Evolutionary conservation across 352 stramenopile species (phyloP).

Genomic region (Globisporangium irregulare): DNA sequence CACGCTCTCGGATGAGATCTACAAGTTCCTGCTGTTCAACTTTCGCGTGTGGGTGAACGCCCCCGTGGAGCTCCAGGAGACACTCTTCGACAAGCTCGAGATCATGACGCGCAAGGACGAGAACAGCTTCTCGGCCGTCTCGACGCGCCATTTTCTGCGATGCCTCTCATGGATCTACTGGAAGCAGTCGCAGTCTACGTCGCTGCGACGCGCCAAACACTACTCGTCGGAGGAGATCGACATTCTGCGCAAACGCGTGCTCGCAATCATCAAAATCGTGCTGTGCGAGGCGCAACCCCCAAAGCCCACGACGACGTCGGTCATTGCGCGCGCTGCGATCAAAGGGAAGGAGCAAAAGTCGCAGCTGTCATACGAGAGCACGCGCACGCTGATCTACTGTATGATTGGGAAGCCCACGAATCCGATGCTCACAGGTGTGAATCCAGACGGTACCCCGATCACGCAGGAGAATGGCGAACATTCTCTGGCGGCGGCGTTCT

Average conservation of each 20-base stretch:
- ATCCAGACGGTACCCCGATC: constrained; percentile 55
- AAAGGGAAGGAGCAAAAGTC: constrained; percentile 69
- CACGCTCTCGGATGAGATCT: constrained; percentile 76
- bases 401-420: constrained; percentile 86
- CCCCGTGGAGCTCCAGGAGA: constrained; percentile 60
- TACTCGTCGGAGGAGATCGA: constrained; percentile 61
- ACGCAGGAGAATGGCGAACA: constrained; percentile 47
- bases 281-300: constrained; percentile 64
- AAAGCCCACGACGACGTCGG: constrained; percentile 39
- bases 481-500: constrained; percentile 31
- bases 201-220: constrained; percentile 45
- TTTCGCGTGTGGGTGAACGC: constrained; percentile 85
- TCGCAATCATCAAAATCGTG: constrained; percentile 78
- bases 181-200: constrained; percentile 38
- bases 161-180: constrained; percentile 86
- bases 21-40: constrained; percentile 84
- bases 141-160: constrained; percentile 77
- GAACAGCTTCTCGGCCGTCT: constrained; percentile 64
- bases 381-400: constrained; percentile 78
- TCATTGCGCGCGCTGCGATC: constrained; percentile 40
- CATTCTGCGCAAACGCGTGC: constrained; percentile 55
- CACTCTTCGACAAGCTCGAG: constrained; percentile 80
- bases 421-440: constrained; percentile 57
- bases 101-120: constrained; percentile 72
- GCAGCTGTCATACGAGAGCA: constrained; percentile 80